phyloP scores from a whole-genome alignment of 192 early-diverging fungal genomes.

The Phlyctochytrium bullatum region DNA sequence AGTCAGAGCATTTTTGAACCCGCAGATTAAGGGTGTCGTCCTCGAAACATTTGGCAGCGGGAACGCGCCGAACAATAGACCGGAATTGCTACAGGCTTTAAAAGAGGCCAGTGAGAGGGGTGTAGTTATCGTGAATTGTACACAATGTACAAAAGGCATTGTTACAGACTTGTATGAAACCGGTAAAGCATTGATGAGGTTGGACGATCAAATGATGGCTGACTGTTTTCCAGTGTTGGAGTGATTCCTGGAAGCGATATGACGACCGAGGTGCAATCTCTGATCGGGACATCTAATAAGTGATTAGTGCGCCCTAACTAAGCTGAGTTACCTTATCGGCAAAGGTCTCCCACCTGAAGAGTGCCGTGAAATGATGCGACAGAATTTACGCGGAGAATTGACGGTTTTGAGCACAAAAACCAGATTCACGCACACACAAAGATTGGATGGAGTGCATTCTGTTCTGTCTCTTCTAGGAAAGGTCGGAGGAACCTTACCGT shows the following conservation, averaged over 20 bases:
- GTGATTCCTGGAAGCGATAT: slow-evolving; percentile 85
- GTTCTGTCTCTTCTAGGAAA: slow-evolving; percentile 27
- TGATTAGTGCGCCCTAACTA: slow-evolving; percentile 84
- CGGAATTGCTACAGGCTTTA: slow-evolving; percentile 79
- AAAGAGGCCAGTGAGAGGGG: slow-evolving; percentile 87
- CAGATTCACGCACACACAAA: slow-evolving; percentile 66
- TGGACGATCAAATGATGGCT: slow-evolving; percentile 48
- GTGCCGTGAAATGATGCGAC: slow-evolving; percentile 77
- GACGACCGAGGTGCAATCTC: slow-evolving; percentile 67
- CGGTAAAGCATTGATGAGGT: slow-evolving; percentile 72
- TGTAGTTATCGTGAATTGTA: slow-evolving; percentile 95
- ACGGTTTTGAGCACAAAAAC: slow-evolving; percentile 65
- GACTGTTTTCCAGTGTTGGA: slow-evolving; percentile 67
- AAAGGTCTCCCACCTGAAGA: slow-evolving; percentile 59
- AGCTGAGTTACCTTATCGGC: slow-evolving; percentile 89
- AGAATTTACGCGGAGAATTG: slow-evolving; percentile 89
- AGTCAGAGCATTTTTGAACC: slow-evolving; percentile 79
- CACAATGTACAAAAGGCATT: slow-evolving; percentile 75
- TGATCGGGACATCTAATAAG: slow-evolving; percentile 10
- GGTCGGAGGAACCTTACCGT: too few species aligned
- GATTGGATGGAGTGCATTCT: slow-evolving; percentile 44
- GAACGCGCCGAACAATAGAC: slow-evolving; percentile 88
- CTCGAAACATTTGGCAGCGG: slow-evolving; percentile 97
- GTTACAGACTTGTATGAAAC: slow-evolving; percentile 92
- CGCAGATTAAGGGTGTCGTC: slow-evolving; percentile 86